Evolutionary conservation across 2,329 filamentous ascomycete genomes (phyloP), one percentile per base, ranked within the genome.

Genomic region (Penicillium concentricum): DNA sequence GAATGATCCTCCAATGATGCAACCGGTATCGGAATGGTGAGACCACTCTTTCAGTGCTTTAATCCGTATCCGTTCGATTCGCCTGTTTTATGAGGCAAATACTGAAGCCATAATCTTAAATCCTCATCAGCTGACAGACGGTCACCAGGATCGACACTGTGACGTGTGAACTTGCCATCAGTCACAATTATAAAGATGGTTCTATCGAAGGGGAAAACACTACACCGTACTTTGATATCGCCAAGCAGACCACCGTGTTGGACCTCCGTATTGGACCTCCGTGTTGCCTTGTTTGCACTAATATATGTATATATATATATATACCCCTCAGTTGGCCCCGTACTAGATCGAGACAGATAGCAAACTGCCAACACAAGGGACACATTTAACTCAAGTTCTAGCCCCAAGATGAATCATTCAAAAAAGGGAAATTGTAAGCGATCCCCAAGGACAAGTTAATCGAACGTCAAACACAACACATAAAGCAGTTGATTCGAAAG

Each of bases 141-240:
- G 16, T 76, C 74, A 51, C 76, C 78, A 0, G 73, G 68, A 5
- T 63, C 67, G 24, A 78, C 57, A 13, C 67, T 24, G 53, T 55
- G 53, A 55, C 47, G 53, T 55, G 39, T 32, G 39, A 32, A 38
- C 16, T 50, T 35, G 4, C 13, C 41, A 45, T 20, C 28, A 22
- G 45, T 43, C 52, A 43, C 30, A 43, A 50, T 26, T 20, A 18
- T 45, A 1, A 30, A 20, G n/a, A 32, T 30, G 13, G 10, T 5
- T 22, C 15, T 39, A 4, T 26, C 24, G 8, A 30, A 10, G n/a
- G 22, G 30, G 16, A 9, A 5, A 13, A 32, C 18, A 37, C n/a
- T 22, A 15, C 38, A 43, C 18, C 20, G 48, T 51, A 51, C 38
- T 51, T 18, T 39, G 24, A 43, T 22, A 22, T 18, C 3, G 37